phyloP scores from a whole-genome alignment of 441 rosid genomes.

The Gossypium gossypioides region DNA sequence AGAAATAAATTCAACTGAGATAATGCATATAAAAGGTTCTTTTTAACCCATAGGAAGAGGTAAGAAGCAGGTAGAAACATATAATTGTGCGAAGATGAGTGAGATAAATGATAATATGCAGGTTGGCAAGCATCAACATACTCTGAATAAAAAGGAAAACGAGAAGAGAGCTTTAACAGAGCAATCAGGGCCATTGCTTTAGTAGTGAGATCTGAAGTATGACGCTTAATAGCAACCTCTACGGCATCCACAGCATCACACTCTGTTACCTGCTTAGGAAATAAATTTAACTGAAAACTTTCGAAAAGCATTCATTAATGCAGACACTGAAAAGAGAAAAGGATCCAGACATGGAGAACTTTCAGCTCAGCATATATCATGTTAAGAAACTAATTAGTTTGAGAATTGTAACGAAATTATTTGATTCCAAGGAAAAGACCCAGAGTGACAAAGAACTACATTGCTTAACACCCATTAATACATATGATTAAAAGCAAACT shows the following conservation, averaged over 20 bases:
- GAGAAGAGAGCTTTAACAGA: conserved; percentile 83
- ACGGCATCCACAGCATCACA: conserved; percentile 79
- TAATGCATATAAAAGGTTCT: not conserved
- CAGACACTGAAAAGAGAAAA: not conserved
- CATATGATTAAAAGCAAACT: conserved; percentile 1
- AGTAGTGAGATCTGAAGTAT: conserved; percentile 67
- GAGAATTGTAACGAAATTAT: not conserved
- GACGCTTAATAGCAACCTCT: conserved; percentile 59
- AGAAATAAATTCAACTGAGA: not conserved
- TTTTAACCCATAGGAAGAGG: not conserved
- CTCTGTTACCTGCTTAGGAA: conserved; percentile 70
- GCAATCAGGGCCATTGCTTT: conserved; percentile 86
- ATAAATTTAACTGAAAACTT: conserved; percentile 21
- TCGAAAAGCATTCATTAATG: not conserved
- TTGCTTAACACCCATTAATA: not conserved
- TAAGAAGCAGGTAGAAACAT: not conserved
- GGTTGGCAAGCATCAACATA: conserved; percentile 32
- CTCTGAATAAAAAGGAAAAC: conserved; percentile 83
- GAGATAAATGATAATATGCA: conserved; percentile 13
- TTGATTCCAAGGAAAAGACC: not conserved
- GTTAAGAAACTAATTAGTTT: not conserved
- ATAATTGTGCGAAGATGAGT: not conserved
- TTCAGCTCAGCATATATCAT: not conserved
- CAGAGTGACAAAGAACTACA: not conserved
- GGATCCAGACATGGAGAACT: not conserved